phyloP scores from a whole-genome alignment of 176 grass and related monocot genomes.

The Ampelocalamus luodianensis region DNA sequence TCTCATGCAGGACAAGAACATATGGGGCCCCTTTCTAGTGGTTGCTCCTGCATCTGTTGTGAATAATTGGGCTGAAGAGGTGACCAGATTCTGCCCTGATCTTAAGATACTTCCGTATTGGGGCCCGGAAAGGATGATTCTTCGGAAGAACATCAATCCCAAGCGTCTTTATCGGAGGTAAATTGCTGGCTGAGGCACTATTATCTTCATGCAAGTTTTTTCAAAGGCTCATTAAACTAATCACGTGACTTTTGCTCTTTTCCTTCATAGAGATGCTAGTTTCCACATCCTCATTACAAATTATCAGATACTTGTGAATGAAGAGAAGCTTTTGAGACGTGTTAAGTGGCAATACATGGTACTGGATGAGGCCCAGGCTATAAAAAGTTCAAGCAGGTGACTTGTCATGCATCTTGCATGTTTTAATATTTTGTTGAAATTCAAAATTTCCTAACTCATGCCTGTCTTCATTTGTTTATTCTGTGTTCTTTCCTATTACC shows the following conservation, averaged over 20 bases:
- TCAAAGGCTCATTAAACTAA: constrained; percentile 27
- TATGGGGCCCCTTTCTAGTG: constrained; percentile 99
- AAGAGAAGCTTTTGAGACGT: constrained; percentile 94
- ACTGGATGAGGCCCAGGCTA: constrained; percentile 97
- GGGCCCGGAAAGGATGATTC: constrained; percentile 79
- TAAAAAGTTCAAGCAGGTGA: constrained; percentile 99
- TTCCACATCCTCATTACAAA: constrained; percentile 99
- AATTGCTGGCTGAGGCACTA: constrained; percentile 17
- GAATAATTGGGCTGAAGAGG: constrained; percentile 99
- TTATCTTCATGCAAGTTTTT: background rate
- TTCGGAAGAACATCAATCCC: constrained; percentile 95
- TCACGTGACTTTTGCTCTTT: constrained; percentile 33
- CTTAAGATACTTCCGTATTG: constrained; percentile 98
- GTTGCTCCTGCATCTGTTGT: constrained; percentile 98
- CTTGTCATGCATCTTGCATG: constrained; percentile 27
- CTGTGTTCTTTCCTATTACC: constrained; percentile 11
- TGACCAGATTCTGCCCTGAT: constrained; percentile 94
- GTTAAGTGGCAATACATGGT: constrained; percentile 99
- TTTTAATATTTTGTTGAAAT: background rate
- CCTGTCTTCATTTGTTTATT: constrained; percentile 22
- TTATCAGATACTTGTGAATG: constrained; percentile 96
- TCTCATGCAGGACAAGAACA: constrained; percentile 91
- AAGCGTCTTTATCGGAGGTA: constrained; percentile 95
- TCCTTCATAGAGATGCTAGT: constrained; percentile 74
- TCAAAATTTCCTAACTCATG: background rate